These are phyloP conservation scores for Saxispiralis lemnorum DNA, from an alignment of 495 filamentous ascomycete species.

Conservation along the genomic window DNA sequence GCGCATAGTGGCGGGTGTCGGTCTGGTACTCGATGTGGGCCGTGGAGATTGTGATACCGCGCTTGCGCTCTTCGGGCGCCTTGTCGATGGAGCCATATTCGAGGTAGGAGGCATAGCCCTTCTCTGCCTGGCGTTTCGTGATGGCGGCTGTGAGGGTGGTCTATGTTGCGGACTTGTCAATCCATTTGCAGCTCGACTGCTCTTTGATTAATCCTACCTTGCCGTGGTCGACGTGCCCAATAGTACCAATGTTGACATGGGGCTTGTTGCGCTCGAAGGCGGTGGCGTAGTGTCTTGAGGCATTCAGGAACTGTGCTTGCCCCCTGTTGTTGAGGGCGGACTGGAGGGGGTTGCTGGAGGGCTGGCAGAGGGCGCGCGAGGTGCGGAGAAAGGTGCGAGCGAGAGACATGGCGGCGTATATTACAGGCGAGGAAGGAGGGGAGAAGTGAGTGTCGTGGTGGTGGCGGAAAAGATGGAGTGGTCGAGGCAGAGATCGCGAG, in stretches of 20 bases:
- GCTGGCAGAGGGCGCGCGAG: conserved; percentile 22
- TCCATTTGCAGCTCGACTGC: not conserved
- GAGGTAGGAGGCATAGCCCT: conserved; percentile 82
- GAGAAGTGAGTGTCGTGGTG: too few species aligned
- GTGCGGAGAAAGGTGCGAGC: conserved; percentile 25
- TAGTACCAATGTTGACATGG: conserved; percentile 96
- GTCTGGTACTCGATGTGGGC: conserved; percentile 97
- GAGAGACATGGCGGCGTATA: conserved; percentile 30
- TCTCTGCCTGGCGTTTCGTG: conserved; percentile 87
- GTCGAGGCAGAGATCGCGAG: too few species aligned
- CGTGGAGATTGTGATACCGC: conserved; percentile 97
- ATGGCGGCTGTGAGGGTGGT: conserved; percentile 96
- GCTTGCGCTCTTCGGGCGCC: conserved; percentile 95
- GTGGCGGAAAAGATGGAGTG: too few species aligned
- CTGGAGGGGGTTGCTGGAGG: conserved; percentile 21
- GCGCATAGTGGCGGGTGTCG: conserved; percentile 82
- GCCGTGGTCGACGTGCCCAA: conserved; percentile 98
- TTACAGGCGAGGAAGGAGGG: too few species aligned
- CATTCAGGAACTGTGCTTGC: conserved; percentile 43
- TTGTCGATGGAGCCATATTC: conserved; percentile 98
- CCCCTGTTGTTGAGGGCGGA: conserved; percentile 41
- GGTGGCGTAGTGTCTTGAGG: conserved; percentile 48
- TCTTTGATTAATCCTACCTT: conserved; percentile 42
- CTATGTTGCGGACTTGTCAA: conserved; percentile 26
- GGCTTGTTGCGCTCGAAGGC: conserved; percentile 85